phyloP scores from a whole-genome alignment of 352 stramenopile species.

The Phytophthora crassamura region DNA sequence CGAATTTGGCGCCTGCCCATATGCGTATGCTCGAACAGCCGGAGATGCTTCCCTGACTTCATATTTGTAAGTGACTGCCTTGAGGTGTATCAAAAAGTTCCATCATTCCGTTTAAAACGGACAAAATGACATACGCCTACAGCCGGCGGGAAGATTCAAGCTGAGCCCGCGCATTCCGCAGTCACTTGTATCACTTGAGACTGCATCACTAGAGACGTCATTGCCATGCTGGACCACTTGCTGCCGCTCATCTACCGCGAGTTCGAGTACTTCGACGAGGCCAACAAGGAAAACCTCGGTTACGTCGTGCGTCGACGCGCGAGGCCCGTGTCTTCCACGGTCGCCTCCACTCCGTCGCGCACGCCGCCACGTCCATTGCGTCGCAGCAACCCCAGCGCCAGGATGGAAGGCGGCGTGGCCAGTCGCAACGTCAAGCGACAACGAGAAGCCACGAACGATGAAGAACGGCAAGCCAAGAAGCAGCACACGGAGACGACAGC shows the following conservation, averaged over 20 bases:
- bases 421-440: conserved; percentile 4
- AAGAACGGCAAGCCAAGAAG: conserved; percentile 6
- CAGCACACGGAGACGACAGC: background rate
- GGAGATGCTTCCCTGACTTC: no score
- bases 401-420: conserved; percentile 12
- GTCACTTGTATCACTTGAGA: background rate
- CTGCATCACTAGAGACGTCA: no score
- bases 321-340: conserved; percentile 5
- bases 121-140: no score
- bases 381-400: conserved; percentile 17
- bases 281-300: conserved; percentile 78
- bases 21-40: no score
- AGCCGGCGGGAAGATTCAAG: conserved; percentile 19
- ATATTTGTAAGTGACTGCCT: no score
- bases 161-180: conserved; percentile 4
- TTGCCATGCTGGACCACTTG: conserved; percentile 49
- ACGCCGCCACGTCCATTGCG: conserved; percentile 32
- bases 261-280: conserved; percentile 49
- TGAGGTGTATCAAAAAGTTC: background rate
- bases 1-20: no score
- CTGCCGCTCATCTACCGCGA: conserved; percentile 52
- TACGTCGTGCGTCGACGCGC: conserved; percentile 51
- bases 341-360: background rate
- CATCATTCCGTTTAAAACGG: no score
- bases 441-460: conserved; percentile 2